Evolutionary conservation across 352 stramenopile species (phyloP), one percentile per base, ranked within the genome.

Genomic region (Globisporangium megalacanthum): DNA sequence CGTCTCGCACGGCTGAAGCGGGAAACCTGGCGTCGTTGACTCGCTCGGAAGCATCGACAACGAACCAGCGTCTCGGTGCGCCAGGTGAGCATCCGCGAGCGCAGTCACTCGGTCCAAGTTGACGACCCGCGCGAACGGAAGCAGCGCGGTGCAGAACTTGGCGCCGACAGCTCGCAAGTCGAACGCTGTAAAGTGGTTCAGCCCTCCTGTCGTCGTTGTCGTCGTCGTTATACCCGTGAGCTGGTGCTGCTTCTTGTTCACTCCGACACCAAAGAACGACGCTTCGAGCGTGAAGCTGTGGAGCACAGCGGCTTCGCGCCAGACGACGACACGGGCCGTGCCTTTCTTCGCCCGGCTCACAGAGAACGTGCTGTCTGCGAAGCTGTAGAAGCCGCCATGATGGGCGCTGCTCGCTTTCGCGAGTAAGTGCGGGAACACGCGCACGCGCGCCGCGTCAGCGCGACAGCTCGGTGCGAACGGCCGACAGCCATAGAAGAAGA

Each of bases 401-500:
- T 58, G 47, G 33, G 76, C 65, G 42, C 62, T 62, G 50, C 74
- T 79, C 0, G 58, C 86, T 64, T 84, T 88, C 39, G 52, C 72
- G 1, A 92, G 62, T 35, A 92, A 68, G 59, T 93, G 82, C 3
- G 83, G 78, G 46, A 93, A 88, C 4, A 92, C 60, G 3, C 83
- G 76, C 17, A 90, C 36, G 10, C 70, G 70, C 4, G 79, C 74
- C 20, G 79, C 77, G 47, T 92, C 74, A 0, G 54, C 58, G 31
- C 74, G 66, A 4, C 68, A 76, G 3, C 33, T 52, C 11, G 68
- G 35, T 11, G 80, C 65, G 44, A 75, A 86, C 6, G 79, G 79
- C 17, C 69, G 55, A 48, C 82, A 92, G 1, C 79, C 82, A 45
- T 97, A 97, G 8, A 94, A 47, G 61, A 97, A 97, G n/a, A 93